These are phyloP conservation scores for Glarea lozoyensis DNA, from an alignment of 495 filamentous ascomycete species.

Conservation along the genomic window DNA sequence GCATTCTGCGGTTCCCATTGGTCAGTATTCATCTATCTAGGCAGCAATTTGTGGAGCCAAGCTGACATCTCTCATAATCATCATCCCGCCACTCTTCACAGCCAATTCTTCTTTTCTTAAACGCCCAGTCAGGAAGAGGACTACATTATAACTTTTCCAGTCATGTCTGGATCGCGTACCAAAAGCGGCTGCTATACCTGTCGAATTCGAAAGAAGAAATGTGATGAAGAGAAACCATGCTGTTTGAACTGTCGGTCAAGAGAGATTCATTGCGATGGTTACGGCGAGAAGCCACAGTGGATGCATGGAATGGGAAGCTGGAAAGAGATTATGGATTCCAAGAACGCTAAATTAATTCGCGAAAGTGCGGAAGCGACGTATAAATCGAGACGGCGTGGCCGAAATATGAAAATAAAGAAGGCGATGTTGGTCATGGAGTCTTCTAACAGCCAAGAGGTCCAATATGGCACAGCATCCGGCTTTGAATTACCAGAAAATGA, in stretches of 20 bases:
- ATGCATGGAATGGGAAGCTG: conserved; percentile 1
- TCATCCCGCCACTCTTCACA: too few relatives aligned
- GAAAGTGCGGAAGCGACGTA: conserved; percentile 1
- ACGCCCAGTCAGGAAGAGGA: background rate
- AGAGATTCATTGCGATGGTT: background rate
- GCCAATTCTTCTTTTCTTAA: too few relatives aligned
- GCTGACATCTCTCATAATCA: too few relatives aligned
- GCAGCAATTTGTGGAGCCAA: too few relatives aligned
- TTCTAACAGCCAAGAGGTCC: background rate
- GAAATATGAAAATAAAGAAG: background rate
- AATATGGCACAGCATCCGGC: background rate
- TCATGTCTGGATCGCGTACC: background rate
- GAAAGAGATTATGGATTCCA: conserved; percentile 4
- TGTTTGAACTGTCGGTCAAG: background rate
- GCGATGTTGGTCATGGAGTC: background rate
- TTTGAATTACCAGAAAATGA: too few relatives aligned
- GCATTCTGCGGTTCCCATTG: too few relatives aligned
- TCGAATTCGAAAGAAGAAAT: background rate
- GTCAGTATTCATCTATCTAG: too few relatives aligned
- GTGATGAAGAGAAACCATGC: background rate
- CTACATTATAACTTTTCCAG: background rate
- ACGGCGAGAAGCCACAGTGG: background rate
- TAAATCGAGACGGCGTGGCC: background rate
- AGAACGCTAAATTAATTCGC: background rate
- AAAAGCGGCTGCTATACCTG: background rate